Evolutionary conservation across 805 yeast genomes (phyloP).

Genomic region (Debaryomyces castellii): DNA sequence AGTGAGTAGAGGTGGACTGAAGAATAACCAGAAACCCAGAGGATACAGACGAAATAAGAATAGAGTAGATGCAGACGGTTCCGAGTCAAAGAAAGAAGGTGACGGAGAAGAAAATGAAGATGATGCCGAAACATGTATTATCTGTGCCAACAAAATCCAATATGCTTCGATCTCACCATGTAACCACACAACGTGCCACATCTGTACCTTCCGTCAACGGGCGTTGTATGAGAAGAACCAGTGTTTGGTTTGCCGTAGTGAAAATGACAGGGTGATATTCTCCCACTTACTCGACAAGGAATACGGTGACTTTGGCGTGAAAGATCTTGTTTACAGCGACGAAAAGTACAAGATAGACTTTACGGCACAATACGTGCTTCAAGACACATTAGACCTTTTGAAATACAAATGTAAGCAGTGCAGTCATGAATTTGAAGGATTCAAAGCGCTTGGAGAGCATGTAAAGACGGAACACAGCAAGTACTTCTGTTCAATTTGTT

Average conservation of each 20-base stretch:
- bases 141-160: conserved; percentile 76
- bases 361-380: conserved; percentile 49
- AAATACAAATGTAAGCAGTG: conserved; percentile 52
- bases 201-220: conserved; percentile 79
- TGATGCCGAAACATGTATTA: conserved; percentile 59
- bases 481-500: conserved; percentile 73
- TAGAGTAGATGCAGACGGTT: conserved; percentile 6
- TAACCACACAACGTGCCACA: conserved; percentile 79
- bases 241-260: conserved; percentile 85
- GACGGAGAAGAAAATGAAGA: conserved; percentile 29
- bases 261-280: conserved; percentile 55
- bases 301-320: conserved; percentile 35
- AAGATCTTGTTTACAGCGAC: conserved; percentile 32
- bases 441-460: conserved; percentile 65
- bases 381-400: conserved; percentile 51
- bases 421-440: conserved; percentile 40
- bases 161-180: conserved; percentile 77
- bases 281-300: conserved; percentile 45
- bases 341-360: conserved; percentile 57
- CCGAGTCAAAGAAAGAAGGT: conserved; percentile 13
- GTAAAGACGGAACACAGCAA: conserved; percentile 61
- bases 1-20: conserved; percentile 6
- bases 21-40: conserved; percentile 1
- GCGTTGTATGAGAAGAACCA: conserved; percentile 70
- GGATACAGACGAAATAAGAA: conserved; percentile 4